These are phyloP conservation scores for Rhodotorula sp. DNA, from an alignment of 1,284 basidiomycete species.

Conservation along the genomic window DNA sequence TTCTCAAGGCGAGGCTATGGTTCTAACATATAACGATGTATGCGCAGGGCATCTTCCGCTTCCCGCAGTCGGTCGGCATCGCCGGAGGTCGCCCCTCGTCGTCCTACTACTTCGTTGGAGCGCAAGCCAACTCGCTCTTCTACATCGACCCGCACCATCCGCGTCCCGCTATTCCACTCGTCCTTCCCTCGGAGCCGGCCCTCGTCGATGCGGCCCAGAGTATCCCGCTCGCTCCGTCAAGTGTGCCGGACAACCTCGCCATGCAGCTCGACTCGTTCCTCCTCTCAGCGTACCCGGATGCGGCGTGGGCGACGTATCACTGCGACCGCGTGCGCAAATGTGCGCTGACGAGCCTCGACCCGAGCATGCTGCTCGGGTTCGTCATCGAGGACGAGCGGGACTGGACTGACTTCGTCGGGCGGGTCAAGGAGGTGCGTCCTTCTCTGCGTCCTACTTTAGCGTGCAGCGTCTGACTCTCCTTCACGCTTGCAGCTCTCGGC, in stretches of 20 bases:
- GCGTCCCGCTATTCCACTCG: slow-evolving; percentile 76
- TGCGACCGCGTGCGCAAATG: slow-evolving; percentile 92
- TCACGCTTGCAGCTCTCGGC: slow-evolving; percentile 52
- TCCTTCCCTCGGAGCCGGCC: not conserved
- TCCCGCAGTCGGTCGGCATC: slow-evolving; percentile 93
- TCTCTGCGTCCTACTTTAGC: not conserved
- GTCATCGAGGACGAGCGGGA: slow-evolving; percentile 77
- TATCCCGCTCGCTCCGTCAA: slow-evolving; percentile 6
- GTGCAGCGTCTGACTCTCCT: too few relatives aligned
- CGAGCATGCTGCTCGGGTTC: slow-evolving; percentile 95
- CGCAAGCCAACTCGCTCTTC: slow-evolving; percentile 84
- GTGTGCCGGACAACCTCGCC: not conserved
- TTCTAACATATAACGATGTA: not conserved
- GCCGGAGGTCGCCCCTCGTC: slow-evolving; percentile 92
- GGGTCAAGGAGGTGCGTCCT: slow-evolving; percentile 50
- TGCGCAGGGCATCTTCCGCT: slow-evolving; percentile 75
- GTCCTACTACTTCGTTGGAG: slow-evolving; percentile 95
- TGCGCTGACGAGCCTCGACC: slow-evolving; percentile 85
- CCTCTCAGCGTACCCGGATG: slow-evolving; percentile 61
- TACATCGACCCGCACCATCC: slow-evolving; percentile 96
- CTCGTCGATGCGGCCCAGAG: slow-evolving; percentile 1
- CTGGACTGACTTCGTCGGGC: slow-evolving; percentile 75
- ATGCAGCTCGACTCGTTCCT: slow-evolving; percentile 60
- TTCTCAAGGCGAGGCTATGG: not conserved
- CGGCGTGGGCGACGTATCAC: slow-evolving; percentile 84